phyloP scores from a whole-genome alignment of 441 rosid genomes.

The Mallotus japonicus region DNA sequence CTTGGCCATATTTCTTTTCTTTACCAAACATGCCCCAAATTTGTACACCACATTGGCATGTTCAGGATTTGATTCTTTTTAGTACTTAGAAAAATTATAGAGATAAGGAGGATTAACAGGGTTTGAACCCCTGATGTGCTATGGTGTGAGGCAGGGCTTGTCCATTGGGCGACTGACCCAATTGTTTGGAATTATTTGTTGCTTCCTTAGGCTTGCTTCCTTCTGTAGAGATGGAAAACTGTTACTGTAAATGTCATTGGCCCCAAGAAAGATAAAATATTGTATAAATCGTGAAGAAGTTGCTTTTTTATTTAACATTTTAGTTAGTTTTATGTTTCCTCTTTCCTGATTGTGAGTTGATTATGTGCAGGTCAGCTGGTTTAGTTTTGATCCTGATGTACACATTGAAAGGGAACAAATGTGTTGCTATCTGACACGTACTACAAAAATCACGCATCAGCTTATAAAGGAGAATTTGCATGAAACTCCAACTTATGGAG shows the following conservation, averaged over 20 bases:
- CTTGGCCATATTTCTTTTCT: not conserved
- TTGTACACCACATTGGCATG: not conserved
- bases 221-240: not conserved
- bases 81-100: not conserved
- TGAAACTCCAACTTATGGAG: constrained; percentile 99
- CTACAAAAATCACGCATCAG: constrained; percentile 80
- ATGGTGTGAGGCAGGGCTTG: not conserved
- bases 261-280: not conserved
- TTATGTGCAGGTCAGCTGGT: constrained; percentile 80
- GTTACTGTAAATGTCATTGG: not conserved
- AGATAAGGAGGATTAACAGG: not conserved
- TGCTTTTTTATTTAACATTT: not conserved
- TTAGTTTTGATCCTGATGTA: constrained; percentile 89
- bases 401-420: constrained; percentile 92
- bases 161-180: not conserved
- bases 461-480: constrained; percentile 89
- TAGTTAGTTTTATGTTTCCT: constrained; percentile 8
- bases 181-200: not conserved
- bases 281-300: not conserved
- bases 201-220: not conserved
- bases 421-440: constrained; percentile 94
- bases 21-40: not conserved
- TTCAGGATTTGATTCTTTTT: not conserved
- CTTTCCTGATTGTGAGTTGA: constrained; percentile 26
- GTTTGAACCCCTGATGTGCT: not conserved